Evolutionary conservation across 352 stramenopile species (phyloP), one percentile per base, ranked within the genome.

Genomic region (Phytophthora pinifolia): DNA sequence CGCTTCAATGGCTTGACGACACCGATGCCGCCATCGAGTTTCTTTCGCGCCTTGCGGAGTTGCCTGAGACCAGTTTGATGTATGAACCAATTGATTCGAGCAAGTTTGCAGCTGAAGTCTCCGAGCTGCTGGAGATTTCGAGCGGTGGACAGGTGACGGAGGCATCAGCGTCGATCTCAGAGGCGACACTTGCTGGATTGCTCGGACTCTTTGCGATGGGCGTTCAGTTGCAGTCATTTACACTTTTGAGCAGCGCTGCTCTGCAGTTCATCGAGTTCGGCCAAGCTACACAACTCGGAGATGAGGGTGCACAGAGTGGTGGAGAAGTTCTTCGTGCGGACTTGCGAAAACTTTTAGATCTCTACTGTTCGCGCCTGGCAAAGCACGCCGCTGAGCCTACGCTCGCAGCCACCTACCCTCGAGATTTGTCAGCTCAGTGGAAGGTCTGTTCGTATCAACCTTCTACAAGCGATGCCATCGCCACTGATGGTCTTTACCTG

Each of bases 211-310:
- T 92, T 14, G 70, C 59, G 0, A 63, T 89, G 45, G 76, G 72
- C 10, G 54, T 88, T 7, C 73, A 86, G 6, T 49, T 89, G 22
- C 81, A 89, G 50, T 89, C 81, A 9, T 83, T 86, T 54, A 83
- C 76, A 20, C 51, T 89, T 27, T 41, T 84, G 29, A 72, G 68
- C 22, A 69, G 70, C 20, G 54, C 60, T 1, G 72, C 71, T n/a
- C 52, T 83, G 14, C 54, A 69, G 1, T 54, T 80, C 29, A 47
- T 74, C 6, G 14, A 55, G 17, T 52, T 69, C 6, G 70, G 70
- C 4, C 35, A 68, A n/a, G 20, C 34, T 5, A 72, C 61, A 5
- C 54, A 34, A 18, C 15, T 70, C 12, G 29, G 27, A 25, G 30
- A 41, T n/a, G 18, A 37, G 9, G 33, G 27, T 57, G 13, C 4